A percentile compares a stretch with the other conserved stretches of the same genome.
Conservation (phyloP, 129 eudicot species). For the Flaveria bidentis region DNA sequence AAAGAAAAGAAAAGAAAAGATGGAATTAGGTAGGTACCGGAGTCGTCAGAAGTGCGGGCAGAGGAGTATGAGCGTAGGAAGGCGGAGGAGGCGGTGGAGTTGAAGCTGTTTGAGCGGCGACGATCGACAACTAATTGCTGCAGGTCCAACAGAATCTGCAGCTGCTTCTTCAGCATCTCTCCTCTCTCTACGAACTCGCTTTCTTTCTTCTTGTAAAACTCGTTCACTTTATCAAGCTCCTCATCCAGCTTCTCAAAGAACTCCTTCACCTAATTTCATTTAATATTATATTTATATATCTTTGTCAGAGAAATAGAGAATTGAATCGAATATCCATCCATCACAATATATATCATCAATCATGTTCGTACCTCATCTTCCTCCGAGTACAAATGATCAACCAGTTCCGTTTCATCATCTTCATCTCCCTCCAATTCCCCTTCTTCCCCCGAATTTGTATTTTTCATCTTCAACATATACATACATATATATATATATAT, state of each 20-base stretch:
- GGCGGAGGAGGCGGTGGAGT: conserved; percentile 36
- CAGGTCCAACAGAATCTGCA: conserved; percentile 64
- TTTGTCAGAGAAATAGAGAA: too few relatives aligned
- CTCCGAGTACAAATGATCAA: conserved; percentile 61
- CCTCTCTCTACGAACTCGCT: conserved; percentile 80
- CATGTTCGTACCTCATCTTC: conserved; percentile 72
- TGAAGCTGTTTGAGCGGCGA: conserved; percentile 43
- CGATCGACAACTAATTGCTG: conserved; percentile 55
- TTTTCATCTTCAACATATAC: conserved; percentile 26
- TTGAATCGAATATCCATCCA: too few relatives aligned
- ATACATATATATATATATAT: too few relatives aligned
- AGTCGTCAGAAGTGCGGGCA: conserved; percentile 62
- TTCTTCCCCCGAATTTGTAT: conserved; percentile 17
- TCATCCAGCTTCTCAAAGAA: conserved; percentile 75
- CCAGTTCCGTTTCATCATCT: conserved; percentile 69
- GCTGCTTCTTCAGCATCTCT: conserved; percentile 68
- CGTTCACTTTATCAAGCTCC: conserved; percentile 80
- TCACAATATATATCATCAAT: too few relatives aligned
- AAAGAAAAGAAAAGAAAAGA: background rate
- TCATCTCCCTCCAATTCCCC: conserved; percentile 30
- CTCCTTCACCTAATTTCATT: conserved; percentile 43
- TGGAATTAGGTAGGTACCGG: conserved; percentile 48
- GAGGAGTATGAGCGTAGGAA: conserved; percentile 55
- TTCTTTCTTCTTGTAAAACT: conserved; percentile 70
- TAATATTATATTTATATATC: too few relatives aligned